Evolutionary conservation across 805 yeast species (phyloP).

Genomic region (Saturnispora kantuleensis): DNA sequence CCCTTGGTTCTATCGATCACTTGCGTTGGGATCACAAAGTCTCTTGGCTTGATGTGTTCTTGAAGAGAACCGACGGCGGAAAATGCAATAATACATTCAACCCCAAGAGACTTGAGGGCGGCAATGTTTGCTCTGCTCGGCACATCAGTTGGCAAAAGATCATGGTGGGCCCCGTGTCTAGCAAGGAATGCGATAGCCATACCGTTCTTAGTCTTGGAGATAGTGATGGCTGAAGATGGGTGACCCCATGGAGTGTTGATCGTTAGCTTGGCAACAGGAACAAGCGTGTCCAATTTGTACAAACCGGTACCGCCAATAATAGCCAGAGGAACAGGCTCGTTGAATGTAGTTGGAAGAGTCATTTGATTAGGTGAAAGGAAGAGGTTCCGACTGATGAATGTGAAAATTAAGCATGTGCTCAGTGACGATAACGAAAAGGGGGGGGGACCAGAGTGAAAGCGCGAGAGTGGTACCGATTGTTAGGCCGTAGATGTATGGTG

Average conservation of each 20-base stretch:
- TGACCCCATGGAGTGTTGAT: conserved; percentile 95
- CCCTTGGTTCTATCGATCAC: conserved; percentile 97
- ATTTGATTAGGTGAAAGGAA: neutral
- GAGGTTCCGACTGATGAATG: too few relatives aligned
- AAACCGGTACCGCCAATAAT: conserved; percentile 98
- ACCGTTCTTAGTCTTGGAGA: conserved; percentile 67
- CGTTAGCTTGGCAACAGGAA: conserved; percentile 76
- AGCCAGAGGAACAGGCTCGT: conserved; percentile 68
- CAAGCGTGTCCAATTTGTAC: conserved; percentile 70
- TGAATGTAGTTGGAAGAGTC: conserved; percentile 38
- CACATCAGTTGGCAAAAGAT: conserved; percentile 81
- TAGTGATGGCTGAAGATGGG: conserved; percentile 89
- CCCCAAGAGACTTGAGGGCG: conserved; percentile 82
- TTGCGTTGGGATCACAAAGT: conserved; percentile 94
- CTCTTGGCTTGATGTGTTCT: conserved; percentile 83
- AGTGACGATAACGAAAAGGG: too few relatives aligned
- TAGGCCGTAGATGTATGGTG: too few relatives aligned
- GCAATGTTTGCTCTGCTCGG: conserved; percentile 94
- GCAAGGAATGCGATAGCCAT: conserved; percentile 89
- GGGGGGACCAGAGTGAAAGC: too few relatives aligned
- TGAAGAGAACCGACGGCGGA: conserved; percentile 95
- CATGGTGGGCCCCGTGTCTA: conserved; percentile 89
- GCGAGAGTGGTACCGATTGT: too few relatives aligned
- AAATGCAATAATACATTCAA: conserved; percentile 81
- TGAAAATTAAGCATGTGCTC: too few relatives aligned